Percentiles rank a stretch among this genome's conserved stretches.
These are phyloP conservation scores for Rhodamnia argentea DNA, from an alignment of 345 rosid genomes.

Conservation along the genomic window DNA sequence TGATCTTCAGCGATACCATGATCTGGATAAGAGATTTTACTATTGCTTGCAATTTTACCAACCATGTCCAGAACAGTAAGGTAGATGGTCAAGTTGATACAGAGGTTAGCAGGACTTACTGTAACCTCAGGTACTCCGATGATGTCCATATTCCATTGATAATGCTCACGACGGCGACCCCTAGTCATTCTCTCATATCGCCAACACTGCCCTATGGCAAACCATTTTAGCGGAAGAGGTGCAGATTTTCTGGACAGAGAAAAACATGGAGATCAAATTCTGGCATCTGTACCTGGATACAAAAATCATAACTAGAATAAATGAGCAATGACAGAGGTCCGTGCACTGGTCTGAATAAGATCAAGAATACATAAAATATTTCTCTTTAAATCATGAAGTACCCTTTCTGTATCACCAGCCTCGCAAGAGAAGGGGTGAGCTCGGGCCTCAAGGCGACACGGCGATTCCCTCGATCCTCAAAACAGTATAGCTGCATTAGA, in stretches of 20 bases:
- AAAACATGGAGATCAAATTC: constrained; percentile 51
- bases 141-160: constrained; percentile 99
- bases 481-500: constrained; percentile 67
- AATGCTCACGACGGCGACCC: constrained; percentile 94
- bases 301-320: constrained; percentile 21
- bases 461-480: constrained; percentile 90
- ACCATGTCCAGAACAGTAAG: background rate
- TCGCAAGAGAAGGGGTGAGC: constrained; percentile 92
- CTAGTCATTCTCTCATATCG: constrained; percentile 96
- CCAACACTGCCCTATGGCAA: constrained; percentile 96
- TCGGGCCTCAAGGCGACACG: constrained; percentile 98
- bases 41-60: background rate
- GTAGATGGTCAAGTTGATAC: background rate
- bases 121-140: constrained; percentile 82
- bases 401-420: constrained; percentile 96
- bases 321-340: constrained; percentile 2
- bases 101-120: constrained; percentile 23
- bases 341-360: background rate
- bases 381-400: constrained; percentile 5
- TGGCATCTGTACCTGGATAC: constrained; percentile 50
- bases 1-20: background rate
- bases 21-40: background rate
- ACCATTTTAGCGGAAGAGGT: constrained; percentile 92
- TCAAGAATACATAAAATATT: background rate
- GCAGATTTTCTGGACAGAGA: constrained; percentile 83